A percentile compares a stretch with the other conserved stretches of the same genome.
These are phyloP conservation scores for Fusarium algeriense DNA, from an alignment of 2,329 filamentous ascomycete genomes.

Conservation along the genomic window DNA sequence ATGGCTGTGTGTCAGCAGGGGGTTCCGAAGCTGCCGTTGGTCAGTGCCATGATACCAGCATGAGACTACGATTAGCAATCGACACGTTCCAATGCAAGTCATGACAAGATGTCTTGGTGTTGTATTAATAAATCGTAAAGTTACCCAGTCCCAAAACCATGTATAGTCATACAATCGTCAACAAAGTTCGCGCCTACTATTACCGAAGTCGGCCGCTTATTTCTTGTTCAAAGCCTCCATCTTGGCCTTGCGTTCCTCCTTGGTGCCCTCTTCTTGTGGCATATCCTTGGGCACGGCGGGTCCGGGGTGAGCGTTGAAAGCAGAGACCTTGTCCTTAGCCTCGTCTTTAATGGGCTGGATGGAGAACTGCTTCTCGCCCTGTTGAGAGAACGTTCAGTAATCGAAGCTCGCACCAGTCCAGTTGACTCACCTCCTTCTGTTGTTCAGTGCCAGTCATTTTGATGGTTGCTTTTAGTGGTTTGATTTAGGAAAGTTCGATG, in stretches of 20 bases:
- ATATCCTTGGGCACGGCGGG: constrained; percentile 68
- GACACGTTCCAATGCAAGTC: not conserved
- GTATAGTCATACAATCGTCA: constrained; percentile 40
- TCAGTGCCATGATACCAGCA: constrained; percentile 33
- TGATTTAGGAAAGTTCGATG: constrained; percentile 1
- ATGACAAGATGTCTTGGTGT: constrained; percentile 12
- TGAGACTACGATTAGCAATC: constrained; percentile 18
- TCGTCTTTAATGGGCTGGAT: constrained; percentile 61
- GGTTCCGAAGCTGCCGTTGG: constrained; percentile 26
- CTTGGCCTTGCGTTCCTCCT: constrained; percentile 75
- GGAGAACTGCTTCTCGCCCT: constrained; percentile 60
- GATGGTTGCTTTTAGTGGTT: constrained; percentile 20
- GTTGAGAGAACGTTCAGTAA: constrained; percentile 18
- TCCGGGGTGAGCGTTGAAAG: constrained; percentile 68
- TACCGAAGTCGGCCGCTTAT: constrained; percentile 20
- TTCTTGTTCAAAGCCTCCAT: constrained; percentile 75
- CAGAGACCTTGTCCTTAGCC: constrained; percentile 61
- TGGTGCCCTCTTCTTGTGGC: constrained; percentile 69
- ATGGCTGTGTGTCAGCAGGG: constrained; percentile 31
- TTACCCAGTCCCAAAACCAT: constrained; percentile 12
- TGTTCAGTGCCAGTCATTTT: constrained; percentile 50
- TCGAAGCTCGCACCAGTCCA: not conserved
- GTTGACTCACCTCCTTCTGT: constrained; percentile 48
- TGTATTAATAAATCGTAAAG: constrained; percentile 28
- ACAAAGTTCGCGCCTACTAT: constrained; percentile 1